Evolutionary conservation across 257 asterid genomes (phyloP).

Genomic region (Knoxia roxburghii): DNA sequence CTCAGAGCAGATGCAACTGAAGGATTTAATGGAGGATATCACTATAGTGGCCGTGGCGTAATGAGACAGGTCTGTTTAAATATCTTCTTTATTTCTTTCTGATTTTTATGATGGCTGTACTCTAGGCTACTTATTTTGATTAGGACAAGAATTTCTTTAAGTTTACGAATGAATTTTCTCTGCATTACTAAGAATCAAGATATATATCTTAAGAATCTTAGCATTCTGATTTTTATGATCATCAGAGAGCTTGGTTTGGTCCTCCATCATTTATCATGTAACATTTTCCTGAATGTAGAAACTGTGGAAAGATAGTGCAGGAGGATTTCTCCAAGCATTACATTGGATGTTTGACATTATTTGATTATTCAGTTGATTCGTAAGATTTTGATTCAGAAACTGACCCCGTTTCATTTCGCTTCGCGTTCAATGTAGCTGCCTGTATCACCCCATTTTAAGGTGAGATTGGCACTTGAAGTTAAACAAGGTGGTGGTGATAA

Average conservation of each 20-base stretch:
- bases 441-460: slow-evolving; percentile 75
- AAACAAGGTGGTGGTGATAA: slow-evolving; percentile 76
- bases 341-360: too few species aligned
- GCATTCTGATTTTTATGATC: neutral
- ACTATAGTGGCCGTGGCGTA: slow-evolving; percentile 70
- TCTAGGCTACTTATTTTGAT: neutral
- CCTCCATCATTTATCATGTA: neutral
- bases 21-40: slow-evolving; percentile 86
- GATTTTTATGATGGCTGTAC: neutral
- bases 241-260: neutral
- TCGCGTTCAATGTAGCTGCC: slow-evolving; percentile 51
- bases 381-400: neutral
- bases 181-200: neutral
- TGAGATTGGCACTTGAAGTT: slow-evolving; percentile 54
- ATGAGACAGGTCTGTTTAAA: slow-evolving; percentile 45
- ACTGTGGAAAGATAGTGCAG: neutral
- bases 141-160: neutral
- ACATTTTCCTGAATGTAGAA: neutral
- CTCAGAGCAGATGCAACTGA: slow-evolving; percentile 63
- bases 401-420: neutral
- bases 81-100: slow-evolving; percentile 9
- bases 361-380: neutral
- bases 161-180: neutral
- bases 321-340: neutral
- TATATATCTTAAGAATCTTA: neutral